Percentiles rank a stretch among this genome's conserved stretches.
These are phyloP conservation scores for Cryptosporidium baileyi DNA, from an alignment of 169 alveolate genomes.

Conservation along the genomic window DNA sequence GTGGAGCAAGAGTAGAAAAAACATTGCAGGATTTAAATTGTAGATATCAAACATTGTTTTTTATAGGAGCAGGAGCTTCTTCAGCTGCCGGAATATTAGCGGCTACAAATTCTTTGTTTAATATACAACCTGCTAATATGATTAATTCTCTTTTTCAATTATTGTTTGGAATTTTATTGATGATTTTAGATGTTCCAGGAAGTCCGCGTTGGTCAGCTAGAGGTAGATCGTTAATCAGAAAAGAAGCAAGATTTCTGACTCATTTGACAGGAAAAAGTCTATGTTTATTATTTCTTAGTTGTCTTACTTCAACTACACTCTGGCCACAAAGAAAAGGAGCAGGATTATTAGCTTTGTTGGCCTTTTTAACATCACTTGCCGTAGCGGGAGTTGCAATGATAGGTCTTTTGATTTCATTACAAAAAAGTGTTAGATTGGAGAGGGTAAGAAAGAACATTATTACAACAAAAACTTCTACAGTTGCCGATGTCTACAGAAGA, in stretches of 20 bases:
- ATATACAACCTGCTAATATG: conserved; percentile 78
- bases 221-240: conserved; percentile 82
- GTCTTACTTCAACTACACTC: conserved; percentile 73
- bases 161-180: conserved; percentile 83
- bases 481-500: conserved; percentile 86
- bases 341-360: conserved; percentile 73
- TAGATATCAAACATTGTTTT: conserved; percentile 86
- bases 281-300: conserved; percentile 81
- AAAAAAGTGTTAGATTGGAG: conserved; percentile 86
- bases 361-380: conserved; percentile 75
- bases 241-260: conserved; percentile 84
- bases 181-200: conserved; percentile 89
- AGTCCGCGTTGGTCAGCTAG: conserved; percentile 91
- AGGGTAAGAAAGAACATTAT: conserved; percentile 77
- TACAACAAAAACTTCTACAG: conserved; percentile 82
- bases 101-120: conserved; percentile 75
- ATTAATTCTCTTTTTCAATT: conserved; percentile 77
- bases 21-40: conserved; percentile 85
- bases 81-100: conserved; percentile 80
- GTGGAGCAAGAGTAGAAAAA: conserved; percentile 88
- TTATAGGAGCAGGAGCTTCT: conserved; percentile 81
- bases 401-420: conserved; percentile 84
- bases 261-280: conserved; percentile 86
- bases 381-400: conserved; percentile 82
- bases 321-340: conserved; percentile 75